Conservation (phyloP, 306 rosid species). For the Gastrolobium bilobum region DNA sequence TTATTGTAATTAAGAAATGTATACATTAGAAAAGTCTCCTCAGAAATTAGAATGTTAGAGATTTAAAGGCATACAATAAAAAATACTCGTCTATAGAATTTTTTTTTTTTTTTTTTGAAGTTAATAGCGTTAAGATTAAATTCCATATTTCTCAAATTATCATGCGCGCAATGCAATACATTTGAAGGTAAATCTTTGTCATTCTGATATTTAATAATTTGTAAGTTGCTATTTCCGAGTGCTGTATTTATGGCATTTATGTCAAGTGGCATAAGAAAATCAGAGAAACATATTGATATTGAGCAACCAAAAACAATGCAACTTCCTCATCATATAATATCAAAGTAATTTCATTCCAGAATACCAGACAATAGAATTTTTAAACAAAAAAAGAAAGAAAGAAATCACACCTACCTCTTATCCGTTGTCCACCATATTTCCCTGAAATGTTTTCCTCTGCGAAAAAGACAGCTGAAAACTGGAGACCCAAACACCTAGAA, state of each 20-base stretch:
- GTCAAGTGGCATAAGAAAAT: neutral
- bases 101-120: no score
- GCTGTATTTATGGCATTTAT: neutral
- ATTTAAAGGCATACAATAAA: neutral
- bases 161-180: neutral
- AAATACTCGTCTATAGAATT: neutral
- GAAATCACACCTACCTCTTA: neutral
- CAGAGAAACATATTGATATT: neutral
- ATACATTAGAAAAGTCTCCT: neutral
- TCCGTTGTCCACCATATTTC: neutral
- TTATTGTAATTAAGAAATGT: neutral
- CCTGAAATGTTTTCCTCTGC: constrained; percentile 7
- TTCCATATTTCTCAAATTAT: neutral
- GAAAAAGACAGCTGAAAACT: neutral
- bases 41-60: neutral
- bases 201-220: neutral
- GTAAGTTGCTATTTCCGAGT: neutral
- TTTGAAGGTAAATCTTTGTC: neutral
- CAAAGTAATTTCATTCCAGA: constrained; percentile 3
- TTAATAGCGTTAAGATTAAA: neutral
- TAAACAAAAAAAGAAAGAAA: neutral
- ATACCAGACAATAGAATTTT: neutral
- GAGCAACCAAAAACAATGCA: constrained; percentile 8
- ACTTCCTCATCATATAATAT: neutral
- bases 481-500: neutral